Evolutionary conservation across 257 asterid species (phyloP).

Genomic region (Schizonepeta tenuifolia): DNA sequence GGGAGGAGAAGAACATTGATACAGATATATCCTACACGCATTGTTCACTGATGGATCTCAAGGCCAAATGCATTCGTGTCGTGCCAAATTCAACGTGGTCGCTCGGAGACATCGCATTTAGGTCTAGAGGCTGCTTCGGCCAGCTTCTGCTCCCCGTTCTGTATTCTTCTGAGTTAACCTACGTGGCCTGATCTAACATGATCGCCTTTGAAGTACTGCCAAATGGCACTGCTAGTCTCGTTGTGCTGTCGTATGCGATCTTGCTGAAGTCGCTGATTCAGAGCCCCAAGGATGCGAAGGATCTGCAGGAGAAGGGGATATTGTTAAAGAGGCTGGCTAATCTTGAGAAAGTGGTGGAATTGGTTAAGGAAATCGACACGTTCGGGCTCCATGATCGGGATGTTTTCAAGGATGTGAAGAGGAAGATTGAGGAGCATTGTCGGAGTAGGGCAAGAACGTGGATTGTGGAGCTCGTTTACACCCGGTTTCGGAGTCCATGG

Average conservation of each 20-base stretch:
- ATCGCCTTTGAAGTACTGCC: too few relatives aligned
- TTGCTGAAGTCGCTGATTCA: constrained; percentile 20
- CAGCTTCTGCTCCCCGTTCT: too few relatives aligned
- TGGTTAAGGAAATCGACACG: background rate
- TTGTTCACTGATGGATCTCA: background rate
- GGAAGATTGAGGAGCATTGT: background rate
- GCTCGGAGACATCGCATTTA: background rate
- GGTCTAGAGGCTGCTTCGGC: background rate
- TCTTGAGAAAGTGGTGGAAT: background rate
- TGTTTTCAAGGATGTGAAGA: background rate
- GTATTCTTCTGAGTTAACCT: too few relatives aligned
- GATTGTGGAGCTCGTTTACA: background rate
- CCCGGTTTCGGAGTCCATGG: background rate
- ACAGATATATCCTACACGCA: background rate
- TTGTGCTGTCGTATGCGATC: background rate
- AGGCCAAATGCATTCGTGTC: background rate
- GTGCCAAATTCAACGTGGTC: background rate
- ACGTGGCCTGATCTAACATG: too few relatives aligned
- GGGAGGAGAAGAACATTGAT: background rate
- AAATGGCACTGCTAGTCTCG: background rate
- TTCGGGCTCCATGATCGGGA: background rate
- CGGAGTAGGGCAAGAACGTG: background rate
- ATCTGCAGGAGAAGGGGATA: constrained; percentile 10
- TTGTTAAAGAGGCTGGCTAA: background rate
- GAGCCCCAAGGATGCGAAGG: background rate